These are phyloP conservation scores for Coemansia sp. DNA, from an alignment of 192 early-diverging fungal species.

Conservation along the genomic window DNA sequence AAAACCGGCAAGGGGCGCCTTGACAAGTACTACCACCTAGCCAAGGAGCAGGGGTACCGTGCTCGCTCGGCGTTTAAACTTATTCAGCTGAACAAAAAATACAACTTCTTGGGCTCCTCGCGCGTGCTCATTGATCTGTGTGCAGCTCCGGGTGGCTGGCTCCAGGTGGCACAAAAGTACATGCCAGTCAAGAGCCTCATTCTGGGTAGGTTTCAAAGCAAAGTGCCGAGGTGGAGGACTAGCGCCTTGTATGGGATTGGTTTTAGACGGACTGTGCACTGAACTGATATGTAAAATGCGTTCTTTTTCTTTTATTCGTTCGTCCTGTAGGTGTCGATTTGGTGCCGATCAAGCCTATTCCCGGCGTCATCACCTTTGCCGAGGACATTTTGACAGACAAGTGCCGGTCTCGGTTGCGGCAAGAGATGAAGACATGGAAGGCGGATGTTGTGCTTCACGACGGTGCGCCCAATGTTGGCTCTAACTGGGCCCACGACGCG, in stretches of 20 bases:
- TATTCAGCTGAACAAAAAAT: constrained; percentile 99
- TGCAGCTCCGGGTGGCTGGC: constrained; percentile 97
- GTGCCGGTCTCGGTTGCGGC: constrained; percentile 78
- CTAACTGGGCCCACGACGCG: constrained; percentile 94
- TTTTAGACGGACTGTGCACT: too few species aligned
- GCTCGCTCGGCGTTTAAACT: constrained; percentile 99
- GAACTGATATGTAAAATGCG: neutral
- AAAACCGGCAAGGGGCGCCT: constrained; percentile 85
- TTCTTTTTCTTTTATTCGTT: neutral
- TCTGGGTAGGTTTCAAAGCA: constrained; percentile 72
- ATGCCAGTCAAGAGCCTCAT: constrained; percentile 96
- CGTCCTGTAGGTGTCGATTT: constrained; percentile 77
- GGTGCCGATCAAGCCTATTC: constrained; percentile 92
- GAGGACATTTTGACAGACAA: constrained; percentile 96
- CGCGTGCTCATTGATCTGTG: constrained; percentile 93
- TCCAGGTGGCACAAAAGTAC: constrained; percentile 95
- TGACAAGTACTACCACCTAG: constrained; percentile 99
- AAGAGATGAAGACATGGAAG: constrained; percentile 96
- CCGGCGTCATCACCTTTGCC: constrained; percentile 88
- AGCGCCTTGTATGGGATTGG: too few species aligned
- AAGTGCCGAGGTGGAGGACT: too few species aligned
- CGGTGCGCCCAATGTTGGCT: constrained; percentile 97
- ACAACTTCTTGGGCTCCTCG: constrained; percentile 87
- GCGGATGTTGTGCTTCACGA: constrained; percentile 98
- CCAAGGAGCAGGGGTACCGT: constrained; percentile 98